Evolutionary conservation across 2,329 filamentous ascomycete genomes (phyloP).

Genomic region (Chrysosporium queenslandicum): DNA sequence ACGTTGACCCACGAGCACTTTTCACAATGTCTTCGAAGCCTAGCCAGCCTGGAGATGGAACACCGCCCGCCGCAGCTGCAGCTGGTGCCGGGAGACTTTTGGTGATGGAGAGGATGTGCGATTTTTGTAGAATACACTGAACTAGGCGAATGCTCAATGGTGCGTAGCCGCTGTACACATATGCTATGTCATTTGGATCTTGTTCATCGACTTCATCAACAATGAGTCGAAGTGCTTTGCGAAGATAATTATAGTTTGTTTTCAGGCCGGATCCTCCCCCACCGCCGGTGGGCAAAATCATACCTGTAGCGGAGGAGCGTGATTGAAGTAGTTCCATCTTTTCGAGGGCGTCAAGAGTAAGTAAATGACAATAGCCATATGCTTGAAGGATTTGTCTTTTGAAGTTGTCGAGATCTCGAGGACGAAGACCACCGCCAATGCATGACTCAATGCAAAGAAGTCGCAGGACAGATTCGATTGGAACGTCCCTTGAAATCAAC

Average conservation of each 20-base stretch:
- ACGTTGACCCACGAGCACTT: conserved; percentile 75
- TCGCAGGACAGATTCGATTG: conserved; percentile 70
- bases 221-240: conserved; percentile 78
- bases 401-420: conserved; percentile 81
- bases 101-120: conserved; percentile 62
- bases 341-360: conserved; percentile 80
- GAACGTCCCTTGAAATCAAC: conserved; percentile 77
- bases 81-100: conserved; percentile 50
- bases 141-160: conserved; percentile 84
- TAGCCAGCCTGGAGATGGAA: conserved; percentile 70
- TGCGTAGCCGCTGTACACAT: conserved; percentile 95
- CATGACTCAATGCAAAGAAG: conserved; percentile 86
- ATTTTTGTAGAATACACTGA: conserved; percentile 86
- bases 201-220: conserved; percentile 95
- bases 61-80: conserved; percentile 40
- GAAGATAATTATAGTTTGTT: conserved; percentile 82
- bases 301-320: conserved; percentile 64
- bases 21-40: conserved; percentile 89
- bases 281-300: conserved; percentile 66
- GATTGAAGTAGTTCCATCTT: conserved; percentile 79
- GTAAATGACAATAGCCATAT: conserved; percentile 88
- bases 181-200: conserved; percentile 89
- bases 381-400: conserved; percentile 79
- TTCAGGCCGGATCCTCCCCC: conserved; percentile 52
- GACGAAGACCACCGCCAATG: conserved; percentile 76